Evolutionary conservation across 371 early-diverging fungal species (phyloP).

Genomic region (Umbelopsis sp.): DNA sequence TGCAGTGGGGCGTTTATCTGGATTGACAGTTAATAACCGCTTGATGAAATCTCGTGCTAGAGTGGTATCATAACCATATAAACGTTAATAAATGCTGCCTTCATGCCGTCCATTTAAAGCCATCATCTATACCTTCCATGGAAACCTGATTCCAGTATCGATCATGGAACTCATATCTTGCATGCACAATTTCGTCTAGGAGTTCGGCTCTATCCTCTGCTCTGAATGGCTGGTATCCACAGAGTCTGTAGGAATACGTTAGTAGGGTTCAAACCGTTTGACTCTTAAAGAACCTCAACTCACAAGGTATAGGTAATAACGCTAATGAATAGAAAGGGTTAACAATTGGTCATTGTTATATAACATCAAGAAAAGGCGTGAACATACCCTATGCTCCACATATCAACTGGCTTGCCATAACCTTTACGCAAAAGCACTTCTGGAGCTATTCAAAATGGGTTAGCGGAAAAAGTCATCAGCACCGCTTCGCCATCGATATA

Average conservation of each 20-base stretch:
- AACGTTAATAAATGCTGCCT: neutral
- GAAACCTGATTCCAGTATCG: conserved; percentile 81
- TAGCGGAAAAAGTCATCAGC: conserved; percentile 14
- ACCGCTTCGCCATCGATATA: neutral
- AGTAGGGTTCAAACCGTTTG: neutral
- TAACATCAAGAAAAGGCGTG: neutral
- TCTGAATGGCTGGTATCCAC: conserved; percentile 78
- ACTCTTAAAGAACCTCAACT: conserved; percentile 19
- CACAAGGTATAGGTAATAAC: conserved; percentile 73
- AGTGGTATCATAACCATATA: neutral
- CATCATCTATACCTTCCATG: conserved; percentile 48
- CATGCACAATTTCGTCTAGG: conserved; percentile 63
- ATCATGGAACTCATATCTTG: conserved; percentile 72
- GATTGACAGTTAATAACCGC: conserved; percentile 70
- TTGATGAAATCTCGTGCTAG: conserved; percentile 90
- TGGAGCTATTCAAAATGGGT: conserved; percentile 58
- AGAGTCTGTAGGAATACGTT: conserved; percentile 38
- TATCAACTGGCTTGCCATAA: conserved; percentile 81
- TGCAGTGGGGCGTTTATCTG: conserved; percentile 75
- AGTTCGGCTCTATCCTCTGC: conserved; percentile 60
- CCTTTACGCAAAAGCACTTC: conserved; percentile 77
- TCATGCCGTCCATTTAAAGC: neutral
- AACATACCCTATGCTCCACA: conserved; percentile 74
- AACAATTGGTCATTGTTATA: neutral
- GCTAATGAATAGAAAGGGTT: conserved; percentile 25